Evolutionary conservation across 2,329 filamentous ascomycete species (phyloP), one percentile per base, ranked within the genome.

Genomic region (Cryphonectria japonica): DNA sequence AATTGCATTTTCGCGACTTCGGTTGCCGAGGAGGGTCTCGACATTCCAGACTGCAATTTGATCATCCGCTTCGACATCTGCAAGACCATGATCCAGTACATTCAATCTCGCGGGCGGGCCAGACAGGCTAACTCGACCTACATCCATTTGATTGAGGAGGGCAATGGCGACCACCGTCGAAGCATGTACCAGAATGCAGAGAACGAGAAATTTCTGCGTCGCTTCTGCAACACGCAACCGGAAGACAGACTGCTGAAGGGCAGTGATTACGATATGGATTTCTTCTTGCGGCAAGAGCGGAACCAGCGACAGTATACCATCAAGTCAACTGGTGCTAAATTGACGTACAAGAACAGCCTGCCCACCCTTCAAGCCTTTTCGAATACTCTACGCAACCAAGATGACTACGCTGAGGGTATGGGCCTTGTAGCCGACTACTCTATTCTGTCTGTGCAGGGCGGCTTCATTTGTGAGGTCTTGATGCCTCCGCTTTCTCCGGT

Each of bases 71-170:
- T 98, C 76, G 94, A 98, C 78, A 86, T 97, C 2, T 97, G 94
- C 80, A 86, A 87, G 14, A 98, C 95, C 0, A 90, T 97, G 80
- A 98, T 98, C 67, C 93, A 97, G 77, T 98, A 98, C 78, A 91
- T 98, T 29, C 96, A 99, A 79, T 98, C 95, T 19, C 89, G 94
- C 73, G 96, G 96, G 0, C 89, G 96, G 68, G 96, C 96, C 16
- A 88, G 96, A 54, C 92, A 94, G 76, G 80, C 82, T 0, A 87
- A 91, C 69, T 98, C 96, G 0, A 90, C 88, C 73, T 98, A 95
- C 79, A 87, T 95, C 46, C 93, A 93, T 76, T 95, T 99, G 92
- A 79, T 93, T 2, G 95, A 98, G 78, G 78, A 80, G 1, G 87
- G 86, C 9, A 97, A 97, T 75, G 74, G 79, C 16, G 82, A 83